Conservation (phyloP, 306 rosid genomes). For the Casuarina glauca region DNA sequence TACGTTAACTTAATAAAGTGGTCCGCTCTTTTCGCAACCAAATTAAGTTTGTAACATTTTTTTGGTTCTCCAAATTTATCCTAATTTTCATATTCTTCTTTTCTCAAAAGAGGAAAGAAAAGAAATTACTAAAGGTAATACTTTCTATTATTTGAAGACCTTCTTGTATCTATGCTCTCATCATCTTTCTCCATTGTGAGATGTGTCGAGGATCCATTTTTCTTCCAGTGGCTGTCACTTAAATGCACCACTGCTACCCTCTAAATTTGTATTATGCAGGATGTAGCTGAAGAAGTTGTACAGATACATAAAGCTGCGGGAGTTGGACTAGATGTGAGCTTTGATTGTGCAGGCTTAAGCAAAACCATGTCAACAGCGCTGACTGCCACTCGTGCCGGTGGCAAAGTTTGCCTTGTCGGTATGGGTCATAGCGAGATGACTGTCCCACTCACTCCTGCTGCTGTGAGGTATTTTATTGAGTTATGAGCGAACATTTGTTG, state of each 20-base stretch:
- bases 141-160: background rate
- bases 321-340: constrained; percentile 55
- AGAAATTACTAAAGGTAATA: background rate
- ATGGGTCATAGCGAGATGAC: constrained; percentile 84
- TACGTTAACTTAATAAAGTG: background rate
- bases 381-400: constrained; percentile 71
- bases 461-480: constrained; percentile 56
- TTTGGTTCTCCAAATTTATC: background rate
- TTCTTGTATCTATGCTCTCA: constrained; percentile 1
- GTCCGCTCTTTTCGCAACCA: background rate
- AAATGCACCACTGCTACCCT: constrained; percentile 11
- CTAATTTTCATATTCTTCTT: background rate
- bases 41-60: background rate
- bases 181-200: constrained; percentile 10
- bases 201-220: background rate
- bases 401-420: constrained; percentile 89
- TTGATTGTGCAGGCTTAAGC: constrained; percentile 85
- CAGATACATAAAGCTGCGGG: constrained; percentile 61
- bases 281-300: constrained; percentile 60
- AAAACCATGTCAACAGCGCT: constrained; percentile 88
- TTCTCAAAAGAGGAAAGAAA: background rate
- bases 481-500: background rate
- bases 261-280: constrained; percentile 40
- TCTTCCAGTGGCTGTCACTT: background rate
- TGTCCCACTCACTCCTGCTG: constrained; percentile 75